Percentiles rank a stretch among this genome's conserved stretches.
Conservation (phyloP, 805 yeast genomes). For the Candida palmyrensis region DNA sequence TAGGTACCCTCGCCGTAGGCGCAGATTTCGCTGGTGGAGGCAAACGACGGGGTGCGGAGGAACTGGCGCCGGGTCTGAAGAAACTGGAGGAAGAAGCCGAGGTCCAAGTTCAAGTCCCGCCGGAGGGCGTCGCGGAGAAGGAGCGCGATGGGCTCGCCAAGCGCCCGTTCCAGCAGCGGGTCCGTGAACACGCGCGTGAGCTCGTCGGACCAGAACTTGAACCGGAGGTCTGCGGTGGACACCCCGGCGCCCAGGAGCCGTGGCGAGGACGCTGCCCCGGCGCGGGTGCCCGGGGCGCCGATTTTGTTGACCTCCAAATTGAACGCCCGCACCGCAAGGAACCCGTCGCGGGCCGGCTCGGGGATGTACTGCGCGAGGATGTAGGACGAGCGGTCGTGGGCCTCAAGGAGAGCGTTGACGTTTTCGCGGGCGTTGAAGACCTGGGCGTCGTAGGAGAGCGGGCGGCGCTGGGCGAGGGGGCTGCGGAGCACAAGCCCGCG, state of each 20-base stretch:
- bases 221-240: conserved; percentile 47
- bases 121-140: conserved; percentile 50
- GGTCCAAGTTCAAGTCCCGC: conserved; percentile 46
- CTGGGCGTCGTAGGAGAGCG: conserved; percentile 7
- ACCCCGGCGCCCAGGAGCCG: conserved; percentile 27
- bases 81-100: conserved; percentile 52
- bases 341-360: conserved; percentile 54
- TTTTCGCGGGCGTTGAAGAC: conserved; percentile 32
- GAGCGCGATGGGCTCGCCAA: conserved; percentile 64
- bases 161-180: conserved; percentile 26
- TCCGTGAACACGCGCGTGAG: conserved; percentile 41
- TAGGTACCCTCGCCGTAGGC: conserved; percentile 76
- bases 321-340: conserved; percentile 60
- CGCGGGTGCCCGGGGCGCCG: conserved; percentile 18
- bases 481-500: too few species aligned
- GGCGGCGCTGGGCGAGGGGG: too few species aligned
- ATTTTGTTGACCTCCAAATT: conserved; percentile 59
- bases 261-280: conserved; percentile 26
- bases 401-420: conserved; percentile 40
- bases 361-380: conserved; percentile 69
- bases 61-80: conserved; percentile 55
- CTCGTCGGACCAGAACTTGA: conserved; percentile 71
- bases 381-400: conserved; percentile 57
- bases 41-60: conserved; percentile 42
- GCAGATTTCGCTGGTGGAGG: conserved; percentile 53